A percentile compares a stretch with the other conserved stretches of the same genome.
Conservation (phyloP, 805 yeast species). For the Ogataea naganishii region DNA sequence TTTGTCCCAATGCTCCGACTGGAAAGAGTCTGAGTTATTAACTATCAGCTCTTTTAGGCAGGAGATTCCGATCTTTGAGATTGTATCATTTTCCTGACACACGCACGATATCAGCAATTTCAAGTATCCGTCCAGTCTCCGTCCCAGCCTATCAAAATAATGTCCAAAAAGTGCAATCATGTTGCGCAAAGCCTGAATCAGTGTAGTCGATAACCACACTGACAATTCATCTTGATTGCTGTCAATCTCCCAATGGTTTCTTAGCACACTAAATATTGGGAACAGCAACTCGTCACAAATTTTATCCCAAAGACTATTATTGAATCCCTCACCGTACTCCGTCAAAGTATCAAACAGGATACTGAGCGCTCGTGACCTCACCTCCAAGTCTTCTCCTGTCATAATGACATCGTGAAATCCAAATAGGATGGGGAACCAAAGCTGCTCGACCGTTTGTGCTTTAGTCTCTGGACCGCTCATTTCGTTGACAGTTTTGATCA, state of each 20-base stretch:
- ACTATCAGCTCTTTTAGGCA: constrained; percentile 74
- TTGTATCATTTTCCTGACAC: constrained; percentile 94
- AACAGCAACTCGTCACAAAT: constrained; percentile 72
- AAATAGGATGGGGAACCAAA: constrained; percentile 82
- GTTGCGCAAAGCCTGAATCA: constrained; percentile 89
- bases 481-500: constrained; percentile 52
- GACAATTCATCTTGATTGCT: constrained; percentile 77
- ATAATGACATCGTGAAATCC: constrained; percentile 85
- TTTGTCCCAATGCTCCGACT: constrained; percentile 63
- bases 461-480: constrained; percentile 23
- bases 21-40: constrained; percentile 64
- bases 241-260: constrained; percentile 64
- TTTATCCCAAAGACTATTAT: constrained; percentile 70
- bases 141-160: constrained; percentile 69
- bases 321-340: constrained; percentile 72
- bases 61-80: constrained; percentile 88
- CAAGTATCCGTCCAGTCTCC: constrained; percentile 71
- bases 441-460: constrained; percentile 26
- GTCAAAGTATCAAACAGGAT: constrained; percentile 74
- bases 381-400: constrained; percentile 92
- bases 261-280: constrained; percentile 82
- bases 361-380: constrained; percentile 79
- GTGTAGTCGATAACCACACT: constrained; percentile 94
- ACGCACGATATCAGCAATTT: constrained; percentile 77
- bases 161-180: constrained; percentile 77